These are phyloP conservation scores for Capsicum pubescens DNA, from an alignment of 257 asterid species.

Conservation along the genomic window DNA sequence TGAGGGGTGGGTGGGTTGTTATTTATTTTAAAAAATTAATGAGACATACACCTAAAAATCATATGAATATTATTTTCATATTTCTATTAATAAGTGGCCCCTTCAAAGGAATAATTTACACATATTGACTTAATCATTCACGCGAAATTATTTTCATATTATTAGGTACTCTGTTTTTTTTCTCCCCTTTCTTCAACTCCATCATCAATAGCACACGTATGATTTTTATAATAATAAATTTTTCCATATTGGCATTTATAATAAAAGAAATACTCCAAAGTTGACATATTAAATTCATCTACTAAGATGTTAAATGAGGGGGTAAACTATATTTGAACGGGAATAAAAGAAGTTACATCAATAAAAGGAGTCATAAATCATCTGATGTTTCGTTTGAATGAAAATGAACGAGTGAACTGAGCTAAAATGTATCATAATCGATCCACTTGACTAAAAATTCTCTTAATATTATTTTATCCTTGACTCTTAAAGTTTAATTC, in stretches of 20 bases:
- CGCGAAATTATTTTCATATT: neutral
- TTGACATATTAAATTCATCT: neutral
- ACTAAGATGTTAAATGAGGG: neutral
- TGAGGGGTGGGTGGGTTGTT: neutral
- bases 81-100: slow-evolving; percentile 4
- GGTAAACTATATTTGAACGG: neutral
- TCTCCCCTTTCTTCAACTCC: neutral
- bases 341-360: too few species aligned
- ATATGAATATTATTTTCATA: slow-evolving; percentile 9
- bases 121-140: neutral
- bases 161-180: neutral
- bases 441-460: neutral
- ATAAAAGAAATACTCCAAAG: neutral
- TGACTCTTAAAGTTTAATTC: neutral
- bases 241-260: neutral
- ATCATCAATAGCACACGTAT: neutral
- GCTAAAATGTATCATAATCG: neutral
- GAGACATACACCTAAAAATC: slow-evolving; percentile 2
- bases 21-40: too few species aligned
- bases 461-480: too few species aligned
- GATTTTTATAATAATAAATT: neutral
- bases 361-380: too few species aligned
- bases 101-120: neutral
- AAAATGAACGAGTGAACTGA: too few species aligned
- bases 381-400: too few species aligned